Conservation (phyloP, 257 asterid species). For the Fraxinus americana region DNA sequence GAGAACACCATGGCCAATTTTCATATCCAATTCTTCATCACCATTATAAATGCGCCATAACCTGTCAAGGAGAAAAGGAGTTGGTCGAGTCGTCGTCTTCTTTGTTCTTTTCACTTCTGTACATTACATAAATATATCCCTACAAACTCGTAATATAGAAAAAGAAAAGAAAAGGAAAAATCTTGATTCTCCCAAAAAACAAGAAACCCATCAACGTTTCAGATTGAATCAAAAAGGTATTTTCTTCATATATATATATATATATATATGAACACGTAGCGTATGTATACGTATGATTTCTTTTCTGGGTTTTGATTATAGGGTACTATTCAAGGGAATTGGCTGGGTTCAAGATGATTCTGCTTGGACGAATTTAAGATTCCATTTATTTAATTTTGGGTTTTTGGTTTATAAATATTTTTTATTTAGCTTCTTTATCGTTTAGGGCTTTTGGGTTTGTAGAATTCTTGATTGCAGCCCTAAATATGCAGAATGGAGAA, state of each 20-base stretch:
- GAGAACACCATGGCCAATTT: not conserved
- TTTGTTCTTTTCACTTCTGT: not conserved
- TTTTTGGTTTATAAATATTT: not conserved
- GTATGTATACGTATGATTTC: not conserved
- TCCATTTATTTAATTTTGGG: constrained; percentile 11
- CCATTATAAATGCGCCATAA: constrained; percentile 22
- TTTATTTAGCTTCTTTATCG: not conserved
- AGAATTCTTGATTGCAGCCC: constrained; percentile 22
- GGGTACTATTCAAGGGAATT: not conserved
- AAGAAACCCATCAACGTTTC: constrained; percentile 18
- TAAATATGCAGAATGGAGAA: not conserved
- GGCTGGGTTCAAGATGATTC: not conserved
- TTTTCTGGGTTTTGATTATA: constrained; percentile 24
- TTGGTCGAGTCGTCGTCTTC: constrained; percentile 27
- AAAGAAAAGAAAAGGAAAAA: not conserved
- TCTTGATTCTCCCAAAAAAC: not conserved
- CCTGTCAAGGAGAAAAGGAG: not conserved
- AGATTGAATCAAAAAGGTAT: constrained; percentile 26
- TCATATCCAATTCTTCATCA: constrained; percentile 3
- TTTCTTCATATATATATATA: not conserved
- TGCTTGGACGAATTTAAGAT: not conserved
- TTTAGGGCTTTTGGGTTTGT: constrained; percentile 17
- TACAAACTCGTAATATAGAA: not conserved
- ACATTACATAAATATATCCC: constrained; percentile 24
- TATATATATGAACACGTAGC: not conserved